These are phyloP conservation scores for Sphagnum contortum DNA, from an alignment of 225 moss, liverwort and hornwort genomes.

Conservation along the genomic window DNA sequence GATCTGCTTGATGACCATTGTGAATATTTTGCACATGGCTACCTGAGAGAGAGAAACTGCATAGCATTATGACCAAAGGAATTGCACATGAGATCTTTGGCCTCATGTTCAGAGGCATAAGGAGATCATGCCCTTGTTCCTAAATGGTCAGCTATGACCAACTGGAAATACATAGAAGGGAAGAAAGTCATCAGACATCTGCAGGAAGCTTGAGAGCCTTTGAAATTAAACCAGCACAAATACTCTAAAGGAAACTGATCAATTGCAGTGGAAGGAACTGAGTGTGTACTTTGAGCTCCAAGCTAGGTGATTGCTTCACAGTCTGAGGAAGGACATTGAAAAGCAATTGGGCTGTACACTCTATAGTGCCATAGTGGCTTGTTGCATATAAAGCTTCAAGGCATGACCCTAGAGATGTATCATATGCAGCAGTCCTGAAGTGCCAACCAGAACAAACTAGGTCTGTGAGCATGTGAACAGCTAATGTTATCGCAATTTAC, in stretches of 20 bases:
- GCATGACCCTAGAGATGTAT: slow-evolving; percentile 78
- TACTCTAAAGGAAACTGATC: no score
- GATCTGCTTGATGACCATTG: slow-evolving; percentile 68
- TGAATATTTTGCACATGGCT: slow-evolving; percentile 60
- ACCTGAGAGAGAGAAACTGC: slow-evolving; percentile 49
- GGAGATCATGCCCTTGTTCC: no score
- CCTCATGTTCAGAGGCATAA: no score
- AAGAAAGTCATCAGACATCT: no score
- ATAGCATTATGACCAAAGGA: not conserved
- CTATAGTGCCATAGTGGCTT: slow-evolving; percentile 59
- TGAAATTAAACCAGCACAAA: no score
- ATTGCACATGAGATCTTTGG: not conserved
- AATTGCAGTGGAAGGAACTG: no score
- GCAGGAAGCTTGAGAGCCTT: no score
- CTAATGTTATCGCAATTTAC: no score
- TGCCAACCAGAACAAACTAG: not conserved
- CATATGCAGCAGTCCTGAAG: slow-evolving; percentile 71
- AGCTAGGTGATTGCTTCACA: slow-evolving; percentile 54
- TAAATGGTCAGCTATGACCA: no score
- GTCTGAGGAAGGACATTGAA: slow-evolving; percentile 61
- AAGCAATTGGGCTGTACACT: slow-evolving; percentile 65
- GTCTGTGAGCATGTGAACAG: no score
- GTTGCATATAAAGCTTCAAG: slow-evolving; percentile 68
- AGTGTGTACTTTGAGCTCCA: slow-evolving; percentile 60
- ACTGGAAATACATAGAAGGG: no score